Evolutionary conservation across 1,284 basidiomycete species (phyloP).

Genomic region (Pulveroboletus ridleyi): DNA sequence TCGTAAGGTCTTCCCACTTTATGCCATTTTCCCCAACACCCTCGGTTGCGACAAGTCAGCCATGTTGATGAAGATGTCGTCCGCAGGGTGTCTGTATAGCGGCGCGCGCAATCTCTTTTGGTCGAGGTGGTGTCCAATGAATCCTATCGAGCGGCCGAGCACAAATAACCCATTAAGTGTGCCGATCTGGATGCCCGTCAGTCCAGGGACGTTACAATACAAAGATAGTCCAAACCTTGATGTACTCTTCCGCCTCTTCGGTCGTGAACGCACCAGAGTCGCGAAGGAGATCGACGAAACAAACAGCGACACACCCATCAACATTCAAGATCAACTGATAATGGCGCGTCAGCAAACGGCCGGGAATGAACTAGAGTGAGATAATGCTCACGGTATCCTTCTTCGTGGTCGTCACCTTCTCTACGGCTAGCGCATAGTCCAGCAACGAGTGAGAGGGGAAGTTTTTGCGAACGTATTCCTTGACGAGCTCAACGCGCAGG

Average conservation of each 20-base stretch:
- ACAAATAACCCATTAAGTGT: slow-evolving; percentile 98
- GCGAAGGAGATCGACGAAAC: slow-evolving; percentile 95
- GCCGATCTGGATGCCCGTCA: slow-evolving; percentile 61
- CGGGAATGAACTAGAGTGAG: neutral
- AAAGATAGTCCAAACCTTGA: slow-evolving; percentile 59
- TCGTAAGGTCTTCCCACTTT: neutral
- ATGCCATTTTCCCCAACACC: slow-evolving; percentile 68
- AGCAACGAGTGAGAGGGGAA: slow-evolving; percentile 94
- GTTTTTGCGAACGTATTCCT: slow-evolving; percentile 95
- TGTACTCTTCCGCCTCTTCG: slow-evolving; percentile 98
- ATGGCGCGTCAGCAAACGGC: slow-evolving; percentile 6
- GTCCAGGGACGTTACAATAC: slow-evolving; percentile 1
- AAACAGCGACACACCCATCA: slow-evolving; percentile 97
- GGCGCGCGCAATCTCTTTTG: slow-evolving; percentile 95
- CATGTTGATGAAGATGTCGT: slow-evolving; percentile 90
- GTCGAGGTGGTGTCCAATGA: slow-evolving; percentile 95
- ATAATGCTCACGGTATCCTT: slow-evolving; percentile 83
- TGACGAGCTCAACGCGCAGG: slow-evolving; percentile 96
- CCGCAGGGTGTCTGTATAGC: slow-evolving; percentile 91
- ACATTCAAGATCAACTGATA: slow-evolving; percentile 89
- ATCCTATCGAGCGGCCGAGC: slow-evolving; percentile 96
- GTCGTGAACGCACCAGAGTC: slow-evolving; percentile 95
- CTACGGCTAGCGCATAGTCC: slow-evolving; percentile 98
- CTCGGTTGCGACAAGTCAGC: slow-evolving; percentile 80
- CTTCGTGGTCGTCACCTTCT: slow-evolving; percentile 98